Conservation (phyloP, 129 eudicot species). For the Helianthus tuberosus region DNA sequence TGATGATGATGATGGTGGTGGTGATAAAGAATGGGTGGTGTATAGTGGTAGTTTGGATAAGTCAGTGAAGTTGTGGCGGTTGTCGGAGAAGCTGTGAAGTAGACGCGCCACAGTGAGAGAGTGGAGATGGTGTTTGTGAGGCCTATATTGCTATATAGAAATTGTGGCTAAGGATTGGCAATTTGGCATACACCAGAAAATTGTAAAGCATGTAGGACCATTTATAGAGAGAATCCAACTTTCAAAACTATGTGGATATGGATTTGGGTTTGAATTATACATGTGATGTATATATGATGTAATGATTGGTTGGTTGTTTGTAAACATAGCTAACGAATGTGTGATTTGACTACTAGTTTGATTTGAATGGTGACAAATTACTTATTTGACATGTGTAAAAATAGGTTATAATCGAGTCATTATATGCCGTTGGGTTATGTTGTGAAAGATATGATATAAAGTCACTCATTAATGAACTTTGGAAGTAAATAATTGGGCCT, state of each 20-base stretch:
- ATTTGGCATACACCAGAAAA: slow-evolving; percentile 1
- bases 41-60: slow-evolving; percentile 84
- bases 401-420: too few species aligned
- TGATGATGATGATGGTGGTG: slow-evolving; percentile 11
- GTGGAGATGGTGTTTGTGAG: slow-evolving; percentile 4
- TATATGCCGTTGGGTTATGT: too few species aligned
- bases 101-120: slow-evolving; percentile 20
- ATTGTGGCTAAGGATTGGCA: neutral
- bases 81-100: slow-evolving; percentile 49
- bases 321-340: neutral
- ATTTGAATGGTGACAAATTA: too few species aligned
- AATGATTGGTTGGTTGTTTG: neutral
- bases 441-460: too few species aligned
- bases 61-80: slow-evolving; percentile 69
- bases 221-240: neutral
- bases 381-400: too few species aligned
- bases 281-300: neutral
- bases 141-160: neutral
- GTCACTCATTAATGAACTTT: too few species aligned
- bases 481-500: too few species aligned
- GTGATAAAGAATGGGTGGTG: slow-evolving; percentile 48
- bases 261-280: neutral
- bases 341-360: too few species aligned
- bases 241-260: slow-evolving; percentile 15
- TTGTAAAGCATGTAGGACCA: slow-evolving; percentile 3